These are phyloP conservation scores for Alternaria sp. DNA, from an alignment of 2,329 filamentous ascomycete species.

Conservation along the genomic window DNA sequence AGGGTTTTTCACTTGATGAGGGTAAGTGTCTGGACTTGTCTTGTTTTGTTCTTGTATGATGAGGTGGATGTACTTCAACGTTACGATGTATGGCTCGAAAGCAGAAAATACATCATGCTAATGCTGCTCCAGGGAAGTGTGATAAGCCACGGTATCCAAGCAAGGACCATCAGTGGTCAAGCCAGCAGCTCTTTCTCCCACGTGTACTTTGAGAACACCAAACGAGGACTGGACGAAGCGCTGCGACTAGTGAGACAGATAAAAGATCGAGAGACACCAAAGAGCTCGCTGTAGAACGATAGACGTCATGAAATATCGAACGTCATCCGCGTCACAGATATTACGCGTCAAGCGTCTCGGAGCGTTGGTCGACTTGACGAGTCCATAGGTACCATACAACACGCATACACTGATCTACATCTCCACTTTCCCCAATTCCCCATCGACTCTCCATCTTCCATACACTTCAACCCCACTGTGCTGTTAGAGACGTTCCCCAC, in stretches of 20 bases:
- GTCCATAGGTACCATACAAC: neutral
- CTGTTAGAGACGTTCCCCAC: slow-evolving; percentile 4
- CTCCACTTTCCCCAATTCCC: neutral
- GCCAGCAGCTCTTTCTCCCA: slow-evolving; percentile 50
- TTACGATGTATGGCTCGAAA: neutral
- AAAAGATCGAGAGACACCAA: slow-evolving; percentile 36
- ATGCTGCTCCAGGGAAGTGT: slow-evolving; percentile 37
- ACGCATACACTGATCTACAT: neutral
- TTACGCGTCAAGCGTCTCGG: neutral
- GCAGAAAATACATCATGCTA: neutral
- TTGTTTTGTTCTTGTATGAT: neutral
- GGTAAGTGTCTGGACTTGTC: slow-evolving; percentile 22
- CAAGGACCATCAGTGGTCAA: slow-evolving; percentile 47
- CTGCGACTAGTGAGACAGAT: slow-evolving; percentile 37
- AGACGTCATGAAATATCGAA: neutral
- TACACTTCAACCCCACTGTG: neutral
- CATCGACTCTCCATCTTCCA: neutral
- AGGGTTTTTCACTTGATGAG: slow-evolving; percentile 50
- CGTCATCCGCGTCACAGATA: neutral
- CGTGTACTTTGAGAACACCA: slow-evolving; percentile 47
- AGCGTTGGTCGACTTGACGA: neutral
- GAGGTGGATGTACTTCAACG: neutral
- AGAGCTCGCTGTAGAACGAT: slow-evolving; percentile 32
- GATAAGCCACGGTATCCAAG: slow-evolving; percentile 49
- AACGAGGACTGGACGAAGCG: slow-evolving; percentile 42